Base-by-base conservation (phyloP, 2,329 filamentous ascomycete genomes). In the Fusarium pilosicola region DNA sequence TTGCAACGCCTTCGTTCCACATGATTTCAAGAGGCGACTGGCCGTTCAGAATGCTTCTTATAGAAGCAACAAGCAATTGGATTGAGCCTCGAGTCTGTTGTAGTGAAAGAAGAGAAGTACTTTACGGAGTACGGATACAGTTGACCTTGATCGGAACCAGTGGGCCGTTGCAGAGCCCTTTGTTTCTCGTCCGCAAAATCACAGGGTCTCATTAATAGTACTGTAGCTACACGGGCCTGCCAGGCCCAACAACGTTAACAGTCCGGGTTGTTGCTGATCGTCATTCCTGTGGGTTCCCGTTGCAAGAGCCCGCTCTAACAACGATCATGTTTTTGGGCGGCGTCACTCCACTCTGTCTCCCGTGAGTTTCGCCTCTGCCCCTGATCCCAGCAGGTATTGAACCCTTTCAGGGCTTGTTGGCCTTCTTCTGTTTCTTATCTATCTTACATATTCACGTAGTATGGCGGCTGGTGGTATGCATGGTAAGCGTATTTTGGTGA, bases 211-310 rank as follows among this genome's bases (percentile, higher is more conserved):
- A 42, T 62, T 38, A 36, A 48, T 12, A 22, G 26, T 28, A 30
- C 26, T 28, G 45, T 30, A 44, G 36, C 20, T 55, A 46, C 34
- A 28, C 45, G 28, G 26, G 45, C 26, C 26, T 22, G 26, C 9
- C 45, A 48, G 45, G 45, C 30, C 62, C 62, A 67, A 57, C 46
- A 48, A 54, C 63, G 71, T 71, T 71, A 42, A 52, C 52, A 61
- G 32, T 42, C 30, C 49, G 28, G 63, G 54, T 59, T 70, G 56
- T 39, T 62, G 65, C 39, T 63, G 70, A 73, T 73, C 52, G 61
- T 57, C 65, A 61, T 66, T 63, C 65, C 62, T 71, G 71, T 72
- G 71, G 59, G 71, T 57, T 74, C 67, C 71, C 71, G 71, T 54
- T 72, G 58, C 63, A 52, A 72, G 59, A 74, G 59, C 71, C 51